These are phyloP conservation scores for Pseudoturritis turrita DNA, from an alignment of 345 rosid species.

Conservation along the genomic window DNA sequence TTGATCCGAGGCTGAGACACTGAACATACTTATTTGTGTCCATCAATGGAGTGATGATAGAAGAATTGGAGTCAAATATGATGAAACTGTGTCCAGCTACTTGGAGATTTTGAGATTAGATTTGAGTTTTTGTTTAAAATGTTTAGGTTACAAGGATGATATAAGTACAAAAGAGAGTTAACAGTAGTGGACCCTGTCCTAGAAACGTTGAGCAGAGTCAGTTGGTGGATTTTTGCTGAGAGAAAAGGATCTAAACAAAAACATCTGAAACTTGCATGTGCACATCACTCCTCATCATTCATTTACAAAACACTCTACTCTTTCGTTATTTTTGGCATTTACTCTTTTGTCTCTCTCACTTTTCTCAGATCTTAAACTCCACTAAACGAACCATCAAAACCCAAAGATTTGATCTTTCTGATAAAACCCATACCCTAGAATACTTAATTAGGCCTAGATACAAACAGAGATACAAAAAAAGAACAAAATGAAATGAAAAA, in stretches of 20 bases:
- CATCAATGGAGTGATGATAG: not conserved
- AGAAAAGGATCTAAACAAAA: constrained; percentile 10
- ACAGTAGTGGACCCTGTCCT: constrained; percentile 20
- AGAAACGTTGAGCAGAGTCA: constrained; percentile 17
- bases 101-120: not conserved
- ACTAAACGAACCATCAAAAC: not conserved
- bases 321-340: constrained; percentile 13
- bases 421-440: not conserved
- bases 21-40: not conserved
- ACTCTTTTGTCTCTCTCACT: constrained; percentile 8
- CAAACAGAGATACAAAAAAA: not conserved
- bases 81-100: not conserved
- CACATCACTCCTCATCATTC: constrained; percentile 19
- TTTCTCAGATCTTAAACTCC: constrained; percentile 17
- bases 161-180: not conserved
- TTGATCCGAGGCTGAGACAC: not conserved
- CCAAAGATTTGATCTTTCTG: not conserved
- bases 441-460: constrained; percentile 2
- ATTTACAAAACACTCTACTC: constrained; percentile 2
- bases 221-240: constrained; percentile 5
- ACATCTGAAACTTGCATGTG: constrained; percentile 35
- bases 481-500: not conserved
- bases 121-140: constrained; percentile 4
- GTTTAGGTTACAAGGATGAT: not conserved
- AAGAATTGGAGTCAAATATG: not conserved